Conservation (phyloP, 305 asterid species). For the Fraxinus albicans region DNA sequence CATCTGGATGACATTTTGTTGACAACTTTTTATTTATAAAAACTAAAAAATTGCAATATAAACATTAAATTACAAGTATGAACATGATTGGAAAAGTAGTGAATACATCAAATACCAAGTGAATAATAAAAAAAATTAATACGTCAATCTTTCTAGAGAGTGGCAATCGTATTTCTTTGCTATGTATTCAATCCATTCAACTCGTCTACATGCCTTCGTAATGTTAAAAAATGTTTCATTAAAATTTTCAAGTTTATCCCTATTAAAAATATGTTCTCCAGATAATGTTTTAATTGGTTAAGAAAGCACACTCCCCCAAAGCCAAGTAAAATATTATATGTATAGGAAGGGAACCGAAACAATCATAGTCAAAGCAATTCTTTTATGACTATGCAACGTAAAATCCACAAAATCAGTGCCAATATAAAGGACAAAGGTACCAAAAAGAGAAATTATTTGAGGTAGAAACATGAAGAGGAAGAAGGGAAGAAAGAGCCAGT, state of each 20-base stretch:
- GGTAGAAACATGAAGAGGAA: constrained; percentile 49
- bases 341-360: not conserved
- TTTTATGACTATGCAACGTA: not conserved
- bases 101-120: not conserved
- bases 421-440: not conserved
- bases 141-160: not conserved
- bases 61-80: not conserved
- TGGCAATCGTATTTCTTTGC: not conserved
- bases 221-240: not conserved
- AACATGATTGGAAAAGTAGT: not conserved
- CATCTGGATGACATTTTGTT: not conserved
- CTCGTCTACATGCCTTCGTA: not conserved
- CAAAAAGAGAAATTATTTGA: constrained; percentile 19
- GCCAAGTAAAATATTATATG: not conserved
- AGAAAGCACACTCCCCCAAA: not conserved
- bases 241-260: not conserved
- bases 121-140: not conserved
- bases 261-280: not conserved
- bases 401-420: not conserved
- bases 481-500: constrained; percentile 88
- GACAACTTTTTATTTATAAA: not conserved
- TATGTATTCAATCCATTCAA: not conserved
- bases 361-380: not conserved
- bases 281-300: not conserved
- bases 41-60: too few relatives aligned